Evolutionary conservation across 148 eudicot species (phyloP).

Genomic region (Diospyros kaki): DNA sequence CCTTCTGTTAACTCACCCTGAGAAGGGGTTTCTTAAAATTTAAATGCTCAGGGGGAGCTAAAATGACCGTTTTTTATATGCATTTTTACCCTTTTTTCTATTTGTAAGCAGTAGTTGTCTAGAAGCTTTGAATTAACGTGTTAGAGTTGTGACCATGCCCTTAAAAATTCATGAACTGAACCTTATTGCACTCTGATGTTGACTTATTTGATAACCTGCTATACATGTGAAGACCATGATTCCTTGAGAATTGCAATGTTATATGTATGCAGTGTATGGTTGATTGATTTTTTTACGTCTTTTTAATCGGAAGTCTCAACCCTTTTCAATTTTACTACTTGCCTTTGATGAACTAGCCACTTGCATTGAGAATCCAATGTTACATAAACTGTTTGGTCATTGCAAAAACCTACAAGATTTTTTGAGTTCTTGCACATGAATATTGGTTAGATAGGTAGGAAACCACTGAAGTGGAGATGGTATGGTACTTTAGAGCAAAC

Average conservation of each 20-base stretch:
- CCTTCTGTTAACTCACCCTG: not conserved
- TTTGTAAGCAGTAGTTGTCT: not conserved
- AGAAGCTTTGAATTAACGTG: too few species aligned
- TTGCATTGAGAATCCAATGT: not conserved
- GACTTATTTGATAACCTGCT: too few species aligned
- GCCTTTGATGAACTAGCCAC: not conserved
- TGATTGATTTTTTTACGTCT: not conserved
- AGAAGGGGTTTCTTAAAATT: not conserved
- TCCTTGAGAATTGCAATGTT: too few species aligned
- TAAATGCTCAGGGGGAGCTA: not conserved
- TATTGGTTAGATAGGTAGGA: not conserved
- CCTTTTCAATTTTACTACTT: not conserved
- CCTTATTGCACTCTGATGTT: too few species aligned
- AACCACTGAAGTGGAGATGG: not conserved
- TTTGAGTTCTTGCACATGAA: not conserved
- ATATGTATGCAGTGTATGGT: too few species aligned
- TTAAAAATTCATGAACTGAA: too few species aligned
- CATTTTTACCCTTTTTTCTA: not conserved
- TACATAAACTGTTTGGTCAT: not conserved
- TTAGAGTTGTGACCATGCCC: too few species aligned
- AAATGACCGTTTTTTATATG: not conserved
- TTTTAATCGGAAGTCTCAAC: not conserved
- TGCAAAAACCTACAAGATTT: not conserved
- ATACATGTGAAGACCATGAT: too few species aligned
- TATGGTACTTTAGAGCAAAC: not conserved